A percentile compares a stretch with the other conserved stretches of the same genome.
Evolutionary conservation across 441 rosid species (phyloP).

Genomic region (Adansonia madagascariensis): DNA sequence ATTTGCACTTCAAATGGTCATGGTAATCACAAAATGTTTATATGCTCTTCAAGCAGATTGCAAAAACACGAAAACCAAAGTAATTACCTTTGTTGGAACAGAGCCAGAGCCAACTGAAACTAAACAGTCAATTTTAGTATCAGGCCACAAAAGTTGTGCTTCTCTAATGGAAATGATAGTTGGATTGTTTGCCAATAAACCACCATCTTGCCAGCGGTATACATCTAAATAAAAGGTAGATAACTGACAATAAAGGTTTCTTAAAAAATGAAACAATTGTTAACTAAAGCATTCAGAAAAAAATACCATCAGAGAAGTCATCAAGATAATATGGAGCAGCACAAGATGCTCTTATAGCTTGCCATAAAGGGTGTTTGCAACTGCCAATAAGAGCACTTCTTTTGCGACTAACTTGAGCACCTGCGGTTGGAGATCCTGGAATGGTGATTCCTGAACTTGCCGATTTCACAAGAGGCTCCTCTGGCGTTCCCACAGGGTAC

Average conservation of each 20-base stretch:
- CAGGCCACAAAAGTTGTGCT: slow-evolving; percentile 98
- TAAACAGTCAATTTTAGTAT: slow-evolving; percentile 88
- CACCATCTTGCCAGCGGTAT: slow-evolving; percentile 99
- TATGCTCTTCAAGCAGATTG: slow-evolving; percentile 11
- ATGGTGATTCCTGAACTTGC: slow-evolving; percentile 69
- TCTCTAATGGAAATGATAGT: slow-evolving; percentile 88
- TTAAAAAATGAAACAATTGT: not conserved
- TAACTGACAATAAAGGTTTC: not conserved
- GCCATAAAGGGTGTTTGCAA: slow-evolving; percentile 90
- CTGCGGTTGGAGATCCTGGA: slow-evolving; percentile 64
- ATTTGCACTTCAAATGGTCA: not conserved
- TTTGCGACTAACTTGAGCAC: slow-evolving; percentile 78
- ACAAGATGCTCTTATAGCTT: slow-evolving; percentile 97
- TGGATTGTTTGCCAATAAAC: slow-evolving; percentile 95
- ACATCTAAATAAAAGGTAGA: slow-evolving; percentile 46
- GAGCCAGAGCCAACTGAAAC: slow-evolving; percentile 97
- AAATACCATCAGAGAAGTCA: slow-evolving; percentile 89
- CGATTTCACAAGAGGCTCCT: slow-evolving; percentile 67
- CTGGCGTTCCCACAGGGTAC: slow-evolving; percentile 94
- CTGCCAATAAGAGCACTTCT: slow-evolving; percentile 92
- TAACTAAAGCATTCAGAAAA: slow-evolving; percentile 23
- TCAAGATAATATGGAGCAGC: slow-evolving; percentile 99
- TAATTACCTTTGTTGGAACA: slow-evolving; percentile 82
- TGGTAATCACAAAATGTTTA: not conserved
- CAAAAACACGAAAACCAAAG: slow-evolving; percentile 13